These are phyloP conservation scores for Penicillium digitatum DNA, from an alignment of 2,329 filamentous ascomycete genomes.

Conservation along the genomic window DNA sequence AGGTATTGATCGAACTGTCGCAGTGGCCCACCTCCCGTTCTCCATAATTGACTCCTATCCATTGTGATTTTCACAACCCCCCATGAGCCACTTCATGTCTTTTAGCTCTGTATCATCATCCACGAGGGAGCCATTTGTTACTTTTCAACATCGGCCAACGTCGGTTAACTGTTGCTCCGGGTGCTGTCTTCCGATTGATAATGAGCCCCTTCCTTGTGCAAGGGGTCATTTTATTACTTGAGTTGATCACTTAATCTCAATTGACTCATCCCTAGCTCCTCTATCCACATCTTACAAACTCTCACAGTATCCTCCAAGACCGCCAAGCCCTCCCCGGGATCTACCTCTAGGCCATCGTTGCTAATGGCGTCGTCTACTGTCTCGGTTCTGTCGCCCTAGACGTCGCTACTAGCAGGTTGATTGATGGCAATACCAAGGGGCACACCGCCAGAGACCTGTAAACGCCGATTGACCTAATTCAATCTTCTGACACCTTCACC, in stretches of 20 bases:
- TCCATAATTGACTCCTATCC: not conserved
- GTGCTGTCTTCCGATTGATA: not conserved
- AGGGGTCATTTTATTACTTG: not conserved
- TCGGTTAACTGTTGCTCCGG: not conserved
- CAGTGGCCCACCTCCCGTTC: not conserved
- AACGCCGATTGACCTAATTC: not conserved
- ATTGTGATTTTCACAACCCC: not conserved
- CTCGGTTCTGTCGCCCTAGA: slow-evolving; percentile 61
- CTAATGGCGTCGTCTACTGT: slow-evolving; percentile 67
- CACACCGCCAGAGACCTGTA: slow-evolving; percentile 44
- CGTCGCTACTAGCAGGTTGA: slow-evolving; percentile 51
- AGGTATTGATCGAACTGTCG: not conserved
- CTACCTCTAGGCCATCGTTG: slow-evolving; percentile 59
- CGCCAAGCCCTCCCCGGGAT: slow-evolving; percentile 50
- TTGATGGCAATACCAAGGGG: slow-evolving; percentile 56
- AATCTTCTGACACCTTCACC: not conserved
- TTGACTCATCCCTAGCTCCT: not conserved
- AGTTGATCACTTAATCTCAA: not conserved
- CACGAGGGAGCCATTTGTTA: not conserved
- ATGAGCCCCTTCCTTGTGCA: not conserved
- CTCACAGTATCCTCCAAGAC: slow-evolving; percentile 37
- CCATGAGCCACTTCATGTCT: not conserved
- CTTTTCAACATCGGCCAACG: not conserved
- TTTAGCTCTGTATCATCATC: not conserved
- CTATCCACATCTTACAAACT: not conserved